These are phyloP conservation scores for Moelleriella libera DNA, from an alignment of 2,329 filamentous ascomycete genomes.

Conservation along the genomic window DNA sequence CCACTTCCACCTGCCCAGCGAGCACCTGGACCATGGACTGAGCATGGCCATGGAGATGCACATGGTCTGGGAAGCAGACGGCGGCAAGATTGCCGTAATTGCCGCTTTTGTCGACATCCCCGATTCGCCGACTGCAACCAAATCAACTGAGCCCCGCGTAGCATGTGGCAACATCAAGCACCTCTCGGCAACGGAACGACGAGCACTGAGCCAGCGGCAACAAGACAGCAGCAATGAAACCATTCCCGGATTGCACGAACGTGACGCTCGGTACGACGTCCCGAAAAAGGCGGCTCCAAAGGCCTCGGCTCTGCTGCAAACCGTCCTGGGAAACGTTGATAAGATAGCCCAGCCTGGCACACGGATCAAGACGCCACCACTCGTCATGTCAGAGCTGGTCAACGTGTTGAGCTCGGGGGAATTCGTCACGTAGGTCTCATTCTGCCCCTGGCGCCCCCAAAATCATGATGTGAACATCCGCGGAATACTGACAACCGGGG, in stretches of 20 bases:
- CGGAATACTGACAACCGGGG: neutral
- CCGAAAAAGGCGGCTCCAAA: neutral
- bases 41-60: conserved; percentile 16
- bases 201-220: neutral
- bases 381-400: conserved; percentile 28
- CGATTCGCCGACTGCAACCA: neutral
- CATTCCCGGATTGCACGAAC: neutral
- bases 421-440: conserved; percentile 12
- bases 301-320: neutral
- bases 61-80: conserved; percentile 12
- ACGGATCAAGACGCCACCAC: conserved; percentile 16
- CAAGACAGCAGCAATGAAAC: neutral
- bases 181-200: neutral
- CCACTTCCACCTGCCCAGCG: conserved; percentile 46
- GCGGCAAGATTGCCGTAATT: conserved; percentile 1
- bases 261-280: neutral
- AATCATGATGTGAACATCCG: neutral
- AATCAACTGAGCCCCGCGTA: neutral
- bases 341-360: conserved; percentile 24
- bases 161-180: neutral
- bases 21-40: conserved; percentile 34
- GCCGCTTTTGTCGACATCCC: neutral
- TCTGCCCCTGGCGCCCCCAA: neutral
- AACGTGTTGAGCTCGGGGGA: conserved; percentile 16
- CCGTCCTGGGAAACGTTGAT: conserved; percentile 18